Base-by-base conservation (phyloP, 208 protist species). In the Trypanosoma brucei region DNA sequence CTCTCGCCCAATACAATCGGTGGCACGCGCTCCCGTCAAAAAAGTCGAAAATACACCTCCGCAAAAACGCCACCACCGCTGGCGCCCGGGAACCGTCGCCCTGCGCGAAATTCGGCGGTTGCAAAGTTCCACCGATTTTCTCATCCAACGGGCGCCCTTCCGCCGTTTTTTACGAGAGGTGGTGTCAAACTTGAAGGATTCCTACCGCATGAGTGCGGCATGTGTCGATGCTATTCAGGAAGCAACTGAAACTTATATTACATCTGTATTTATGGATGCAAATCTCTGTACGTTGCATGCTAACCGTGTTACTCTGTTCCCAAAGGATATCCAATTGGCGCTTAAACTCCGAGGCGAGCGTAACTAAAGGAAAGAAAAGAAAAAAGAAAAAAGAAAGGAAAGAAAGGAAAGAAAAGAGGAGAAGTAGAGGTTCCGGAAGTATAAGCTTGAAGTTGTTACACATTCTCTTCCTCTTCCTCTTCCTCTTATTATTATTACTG, bases 81-180 rank as follows among this genome's bases (percentile, higher is more conserved):
- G 97, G 97, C 85, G 97, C 65, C 98, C 98, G 33, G 98, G 98
- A 55, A 99, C 98, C 22, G 98, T 99, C 11, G 99, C 98, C 14
- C 91, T 99, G 44, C 93, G 98, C 59, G 98, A 99, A 81, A 99
- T 99, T 66, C 90, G 98, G 60, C 86, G 91, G 46, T 99, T 99
- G 86, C 98, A 99, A 84, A 98, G 97, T 76, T 90, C 84, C 36
- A 99, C 98, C 22, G 95, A 99, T 38, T 83, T 99, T n/a, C 91
- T 99, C 45, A 98, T 99, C 75, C 80, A 95, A 64, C 98, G 98
- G 64, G 84, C 98, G 0, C 98, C 99, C 60, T 99, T 99, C 94
- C 97, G 98, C 65, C 96, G 98, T 59, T 90, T 99, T 4, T 98
- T 99, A 49, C 92, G 98, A 61, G 98, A 99, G 78, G 98, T 99